Base-by-base conservation (phyloP, 768 basidiomycete genomes). In the Termitomyces sp. region DNA sequence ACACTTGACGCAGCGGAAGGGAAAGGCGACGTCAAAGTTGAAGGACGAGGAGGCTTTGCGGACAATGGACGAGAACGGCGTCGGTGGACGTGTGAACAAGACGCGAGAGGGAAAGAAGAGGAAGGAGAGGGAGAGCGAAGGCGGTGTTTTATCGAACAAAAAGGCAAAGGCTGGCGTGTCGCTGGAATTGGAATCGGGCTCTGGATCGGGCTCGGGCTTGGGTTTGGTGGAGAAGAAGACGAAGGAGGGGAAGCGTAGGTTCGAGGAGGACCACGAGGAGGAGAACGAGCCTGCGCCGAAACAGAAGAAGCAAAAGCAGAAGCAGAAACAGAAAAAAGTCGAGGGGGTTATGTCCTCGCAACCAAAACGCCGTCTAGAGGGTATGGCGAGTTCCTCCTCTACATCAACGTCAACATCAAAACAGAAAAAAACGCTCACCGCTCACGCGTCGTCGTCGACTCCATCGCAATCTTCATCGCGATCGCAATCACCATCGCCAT, bases 61-160 rank as follows among this genome's bases (percentile, higher is more conserved):
- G 52, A 55, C 41, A 8, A 67, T 59, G 35, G 63, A 67, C 20
- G 58, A 62, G 57, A 63, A 66, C 58, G 60, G 58, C 23, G 54
- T 41, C 36, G 54, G 47, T 47, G 56, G 55, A 9, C 41, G 41
- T 50, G 30, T 57, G 46, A 41, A 14, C 7, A 58, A 57, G 57
- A 59, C 44, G 62, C 60, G 44, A 33, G 66, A 28, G 13, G 50
- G 63, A 63, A 71, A 70, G 58, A 67, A 68, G 53, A 72, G 69
- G 64, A 60, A 65, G 36, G 56, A 63, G 12, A 20, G 23, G 23
- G 44, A 46, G 12, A 33, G 53, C 13, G 53, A 38, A 35, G 35
- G 32, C 9, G 67, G 64, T 20, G 64, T 50, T 26, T 63, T 58
- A n/a, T 35, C 60, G 28, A 60, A 56, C 23, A 57, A 72, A 66